Evolutionary conservation across 1,284 basidiomycete genomes (phyloP).

Genomic region (Ustilago xerochloae): DNA sequence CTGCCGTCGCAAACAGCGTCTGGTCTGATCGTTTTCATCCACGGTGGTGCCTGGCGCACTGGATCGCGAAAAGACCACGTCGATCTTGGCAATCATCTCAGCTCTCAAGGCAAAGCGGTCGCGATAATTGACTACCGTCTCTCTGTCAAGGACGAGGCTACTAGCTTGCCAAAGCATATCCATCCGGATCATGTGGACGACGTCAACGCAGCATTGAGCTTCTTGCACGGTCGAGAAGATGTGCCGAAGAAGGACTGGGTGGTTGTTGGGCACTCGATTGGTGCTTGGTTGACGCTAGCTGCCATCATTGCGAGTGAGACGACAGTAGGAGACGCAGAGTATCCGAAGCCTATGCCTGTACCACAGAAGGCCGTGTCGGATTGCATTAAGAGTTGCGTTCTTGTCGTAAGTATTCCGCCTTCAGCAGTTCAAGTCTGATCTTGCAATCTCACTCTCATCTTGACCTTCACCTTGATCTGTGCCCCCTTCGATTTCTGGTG

Average conservation of each 20-base stretch:
- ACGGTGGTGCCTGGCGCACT: slow-evolving; percentile 52
- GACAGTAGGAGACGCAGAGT: neutral
- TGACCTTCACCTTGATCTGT: no score
- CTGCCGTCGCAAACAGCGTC: slow-evolving; percentile 11
- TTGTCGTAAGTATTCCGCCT: slow-evolving; percentile 35
- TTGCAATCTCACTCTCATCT: no score
- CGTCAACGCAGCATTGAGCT: slow-evolving; percentile 28
- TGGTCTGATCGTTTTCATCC: slow-evolving; percentile 32
- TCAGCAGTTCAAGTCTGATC: no score
- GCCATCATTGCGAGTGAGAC: slow-evolving; percentile 12
- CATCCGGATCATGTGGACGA: slow-evolving; percentile 42
- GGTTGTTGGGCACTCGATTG: slow-evolving; percentile 46
- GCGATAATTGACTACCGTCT: slow-evolving; percentile 48
- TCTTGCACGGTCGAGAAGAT: slow-evolving; percentile 14
- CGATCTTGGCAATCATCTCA: slow-evolving; percentile 31
- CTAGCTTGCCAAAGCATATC: slow-evolving; percentile 8
- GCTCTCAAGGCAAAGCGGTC: slow-evolving; percentile 24
- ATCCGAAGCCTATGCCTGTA: slow-evolving; percentile 21
- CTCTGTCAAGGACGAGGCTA: slow-evolving; percentile 25
- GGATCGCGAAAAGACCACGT: slow-evolving; percentile 32
- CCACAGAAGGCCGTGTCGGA: slow-evolving; percentile 2
- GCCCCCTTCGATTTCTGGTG: no score
- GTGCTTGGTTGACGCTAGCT: slow-evolving; percentile 39
- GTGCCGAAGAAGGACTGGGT: slow-evolving; percentile 18
- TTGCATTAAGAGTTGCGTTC: slow-evolving; percentile 26